Percentiles rank a stretch among this genome's conserved stretches.
Conservation (phyloP, 768 basidiomycete genomes). For the Tricholoma sp. region DNA sequence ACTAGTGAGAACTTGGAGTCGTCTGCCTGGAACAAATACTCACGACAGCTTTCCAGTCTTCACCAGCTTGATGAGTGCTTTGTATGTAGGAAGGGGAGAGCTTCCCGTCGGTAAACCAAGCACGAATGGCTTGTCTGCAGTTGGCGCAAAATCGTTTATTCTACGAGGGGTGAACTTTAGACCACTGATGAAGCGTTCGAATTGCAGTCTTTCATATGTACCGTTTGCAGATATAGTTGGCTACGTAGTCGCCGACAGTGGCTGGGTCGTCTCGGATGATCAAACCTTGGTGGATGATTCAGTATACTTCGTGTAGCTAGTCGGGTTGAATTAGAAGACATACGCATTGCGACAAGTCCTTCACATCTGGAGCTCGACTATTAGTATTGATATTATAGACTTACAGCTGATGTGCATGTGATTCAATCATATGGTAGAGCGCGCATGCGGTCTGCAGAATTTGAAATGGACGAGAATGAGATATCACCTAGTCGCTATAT, state of each 20-base stretch:
- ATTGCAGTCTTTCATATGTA: conserved; percentile 23
- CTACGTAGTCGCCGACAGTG: conserved; percentile 76
- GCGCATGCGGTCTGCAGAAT: no score
- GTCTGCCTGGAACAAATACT: conserved; percentile 20
- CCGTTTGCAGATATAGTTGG: conserved; percentile 75
- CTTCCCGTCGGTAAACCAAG: conserved; percentile 87
- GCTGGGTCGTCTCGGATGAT: conserved; percentile 74
- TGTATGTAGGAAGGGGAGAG: conserved; percentile 86
- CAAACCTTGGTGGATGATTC: conserved; percentile 43
- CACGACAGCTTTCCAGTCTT: conserved; percentile 75
- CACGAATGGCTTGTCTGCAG: conserved; percentile 72
- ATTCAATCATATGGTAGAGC: no score
- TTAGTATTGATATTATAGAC: no score
- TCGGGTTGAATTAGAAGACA: neutral
- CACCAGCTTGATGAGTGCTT: conserved; percentile 69
- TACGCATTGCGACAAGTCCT: neutral
- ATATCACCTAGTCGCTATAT: no score
- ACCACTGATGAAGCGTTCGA: neutral
- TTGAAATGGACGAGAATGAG: no score
- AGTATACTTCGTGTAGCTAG: neutral
- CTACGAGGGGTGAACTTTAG: conserved; percentile 24
- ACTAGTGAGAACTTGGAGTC: neutral
- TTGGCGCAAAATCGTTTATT: conserved; percentile 78
- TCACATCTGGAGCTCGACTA: no score
- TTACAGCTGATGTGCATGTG: no score